Conservation (phyloP, 805 yeast species). For the Yarrowia sp. region DNA sequence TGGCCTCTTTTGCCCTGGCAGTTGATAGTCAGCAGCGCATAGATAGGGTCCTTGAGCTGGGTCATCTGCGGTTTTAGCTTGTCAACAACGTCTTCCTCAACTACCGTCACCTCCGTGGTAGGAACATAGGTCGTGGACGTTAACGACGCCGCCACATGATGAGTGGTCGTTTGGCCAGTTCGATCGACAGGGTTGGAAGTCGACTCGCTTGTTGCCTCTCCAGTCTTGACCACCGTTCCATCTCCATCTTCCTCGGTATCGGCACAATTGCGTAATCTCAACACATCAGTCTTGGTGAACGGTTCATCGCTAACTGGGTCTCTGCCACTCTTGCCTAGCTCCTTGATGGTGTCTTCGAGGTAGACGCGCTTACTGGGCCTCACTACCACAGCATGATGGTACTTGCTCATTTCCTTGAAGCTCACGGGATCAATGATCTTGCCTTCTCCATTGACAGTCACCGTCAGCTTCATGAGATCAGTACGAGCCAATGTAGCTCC, state of each 20-base stretch:
- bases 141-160: constrained; percentile 37
- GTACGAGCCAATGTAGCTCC: constrained; percentile 44
- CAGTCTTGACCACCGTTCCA: constrained; percentile 13
- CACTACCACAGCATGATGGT: constrained; percentile 47
- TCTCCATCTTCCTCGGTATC: background rate
- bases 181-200: background rate
- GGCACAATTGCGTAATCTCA: constrained; percentile 37
- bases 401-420: constrained; percentile 46
- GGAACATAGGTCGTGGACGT: constrained; percentile 21
- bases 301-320: constrained; percentile 49
- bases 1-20: constrained; percentile 43
- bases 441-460: constrained; percentile 45
- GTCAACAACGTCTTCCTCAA: constrained; percentile 44
- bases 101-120: constrained; percentile 38
- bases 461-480: constrained; percentile 45
- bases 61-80: constrained; percentile 45
- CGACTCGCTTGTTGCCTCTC: constrained; percentile 41
- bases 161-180: constrained; percentile 21
- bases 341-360: constrained; percentile 47
- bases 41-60: constrained; percentile 46
- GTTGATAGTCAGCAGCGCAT: constrained; percentile 46
- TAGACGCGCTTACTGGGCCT: constrained; percentile 48
- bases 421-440: constrained; percentile 50
- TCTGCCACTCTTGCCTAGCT: constrained; percentile 46
- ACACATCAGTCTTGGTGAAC: constrained; percentile 46